phyloP scores from a whole-genome alignment of 768 basidiomycete species.

The Gloeophyllum trabeum region DNA sequence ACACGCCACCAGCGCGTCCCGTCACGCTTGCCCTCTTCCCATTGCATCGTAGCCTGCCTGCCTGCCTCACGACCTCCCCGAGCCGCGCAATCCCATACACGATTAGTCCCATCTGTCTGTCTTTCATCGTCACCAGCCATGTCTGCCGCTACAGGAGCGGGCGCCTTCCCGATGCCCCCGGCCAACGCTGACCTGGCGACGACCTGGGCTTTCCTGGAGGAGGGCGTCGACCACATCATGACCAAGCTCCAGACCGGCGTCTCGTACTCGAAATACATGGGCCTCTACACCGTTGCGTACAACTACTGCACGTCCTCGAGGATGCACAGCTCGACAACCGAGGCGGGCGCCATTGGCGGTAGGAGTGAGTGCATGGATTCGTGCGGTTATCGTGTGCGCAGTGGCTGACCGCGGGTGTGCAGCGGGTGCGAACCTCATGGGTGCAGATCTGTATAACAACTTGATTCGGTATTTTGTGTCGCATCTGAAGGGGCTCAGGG shows the following conservation, averaged over 20 bases:
- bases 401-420: slow-evolving; percentile 5
- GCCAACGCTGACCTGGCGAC: slow-evolving; percentile 59
- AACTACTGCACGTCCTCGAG: slow-evolving; percentile 94
- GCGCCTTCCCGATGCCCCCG: slow-evolving; percentile 50
- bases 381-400: neutral
- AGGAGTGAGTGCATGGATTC: slow-evolving; percentile 39
- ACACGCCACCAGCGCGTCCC: no score
- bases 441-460: slow-evolving; percentile 93
- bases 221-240: slow-evolving; percentile 88
- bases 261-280: slow-evolving; percentile 85
- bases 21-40: no score
- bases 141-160: no score
- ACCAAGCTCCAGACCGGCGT: slow-evolving; percentile 82
- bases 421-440: slow-evolving; percentile 94
- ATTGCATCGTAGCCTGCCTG: no score
- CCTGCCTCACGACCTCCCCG: no score
- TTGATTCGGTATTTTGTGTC: slow-evolving; percentile 82
- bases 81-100: no score
- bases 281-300: slow-evolving; percentile 86
- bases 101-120: no score
- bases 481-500: slow-evolving; percentile 60
- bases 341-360: slow-evolving; percentile 23
- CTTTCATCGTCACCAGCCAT: no score
- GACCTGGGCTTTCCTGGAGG: slow-evolving; percentile 85
- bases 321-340: slow-evolving; percentile 42